These are phyloP conservation scores for Pistacia vera DNA, from an alignment of 345 rosid species.

Conservation along the genomic window DNA sequence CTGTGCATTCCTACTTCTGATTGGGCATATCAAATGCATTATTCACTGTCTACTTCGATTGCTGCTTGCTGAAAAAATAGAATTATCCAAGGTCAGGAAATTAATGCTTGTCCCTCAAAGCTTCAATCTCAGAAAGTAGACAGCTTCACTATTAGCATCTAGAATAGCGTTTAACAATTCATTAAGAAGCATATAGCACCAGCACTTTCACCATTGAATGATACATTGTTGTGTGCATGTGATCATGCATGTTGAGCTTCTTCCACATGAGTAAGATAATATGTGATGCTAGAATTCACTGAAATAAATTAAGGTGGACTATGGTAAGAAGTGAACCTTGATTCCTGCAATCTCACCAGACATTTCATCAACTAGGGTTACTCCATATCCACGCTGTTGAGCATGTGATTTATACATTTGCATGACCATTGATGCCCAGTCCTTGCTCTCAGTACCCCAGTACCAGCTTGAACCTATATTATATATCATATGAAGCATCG, in stretches of 20 bases:
- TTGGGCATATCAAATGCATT: slow-evolving; percentile 89
- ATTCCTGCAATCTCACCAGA: slow-evolving; percentile 93
- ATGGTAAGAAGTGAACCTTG: slow-evolving; percentile 61
- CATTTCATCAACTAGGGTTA: slow-evolving; percentile 82
- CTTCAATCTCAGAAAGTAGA: neutral
- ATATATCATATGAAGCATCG: slow-evolving; percentile 11
- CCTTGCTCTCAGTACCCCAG: slow-evolving; percentile 99
- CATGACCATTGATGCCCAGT: slow-evolving; percentile 98
- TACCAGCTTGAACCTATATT: slow-evolving; percentile 92
- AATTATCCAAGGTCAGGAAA: slow-evolving; percentile 12
- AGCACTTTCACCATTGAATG: slow-evolving; percentile 2
- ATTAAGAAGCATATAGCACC: neutral
- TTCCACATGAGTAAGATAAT: neutral
- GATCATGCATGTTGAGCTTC: neutral
- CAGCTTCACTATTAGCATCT: slow-evolving; percentile 6
- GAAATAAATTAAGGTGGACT: slow-evolving; percentile 7
- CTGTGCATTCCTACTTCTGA: slow-evolving; percentile 98
- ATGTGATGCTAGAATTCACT: neutral
- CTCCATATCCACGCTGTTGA: slow-evolving; percentile 57
- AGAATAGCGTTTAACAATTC: neutral
- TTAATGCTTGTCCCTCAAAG: neutral
- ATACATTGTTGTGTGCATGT: neutral
- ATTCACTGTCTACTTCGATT: slow-evolving; percentile 85
- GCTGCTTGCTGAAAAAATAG: slow-evolving; percentile 77
- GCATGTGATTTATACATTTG: slow-evolving; percentile 93